Base-by-base conservation (phyloP, 768 basidiomycete genomes). In the Rhodosporidiobolus sp. region DNA sequence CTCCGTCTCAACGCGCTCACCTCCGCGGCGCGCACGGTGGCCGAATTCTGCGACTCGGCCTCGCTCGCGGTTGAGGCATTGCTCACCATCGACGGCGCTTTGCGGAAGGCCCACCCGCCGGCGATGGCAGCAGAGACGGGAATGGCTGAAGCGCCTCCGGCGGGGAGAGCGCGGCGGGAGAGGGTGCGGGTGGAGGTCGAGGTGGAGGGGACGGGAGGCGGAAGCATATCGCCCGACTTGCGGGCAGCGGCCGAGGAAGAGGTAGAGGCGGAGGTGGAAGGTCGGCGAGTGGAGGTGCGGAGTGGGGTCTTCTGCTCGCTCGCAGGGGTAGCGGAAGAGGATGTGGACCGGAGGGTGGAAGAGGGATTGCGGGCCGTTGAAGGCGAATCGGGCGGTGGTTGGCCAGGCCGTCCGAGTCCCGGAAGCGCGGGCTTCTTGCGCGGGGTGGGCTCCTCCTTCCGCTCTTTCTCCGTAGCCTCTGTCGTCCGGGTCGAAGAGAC, bases 151-250 rank as follows among this genome's bases (percentile, higher is more conserved):
- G 57, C 34, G 57, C 57, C n/a, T n/a, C n/a, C 20, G 38, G 57
- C 24, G 16, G 20, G 3, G 55, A 20, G 28, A 32, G 38, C 10
- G 45, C 45, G 58, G 58, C 38, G 58, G 28, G 45, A 43, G 11
- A 59, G 58, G 26, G 45, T 59, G 26, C 14, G 20, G 26, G 58
- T 2, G 38, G 35, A 24, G 26, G 43, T 20, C 4, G 58, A 59
- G 58, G 43, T 26, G 58, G 58, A 16, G 58, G 58, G 26, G 58
- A 38, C n/a, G 58, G 58, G 30, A 43, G 57, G 38, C 35, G 30
- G 7, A 22, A 24, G 35, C 38, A 43, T 43, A 7, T 43, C 38
- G 38, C 38, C 38, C 8, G 38, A 43, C 14, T 43, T 7, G 8
- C 38, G 38, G 38, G 38, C 8, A 43, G 38, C 38, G 8, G 38